Conservation (phyloP, 129 eudicot species). For the Pulicaria dysenterica region DNA sequence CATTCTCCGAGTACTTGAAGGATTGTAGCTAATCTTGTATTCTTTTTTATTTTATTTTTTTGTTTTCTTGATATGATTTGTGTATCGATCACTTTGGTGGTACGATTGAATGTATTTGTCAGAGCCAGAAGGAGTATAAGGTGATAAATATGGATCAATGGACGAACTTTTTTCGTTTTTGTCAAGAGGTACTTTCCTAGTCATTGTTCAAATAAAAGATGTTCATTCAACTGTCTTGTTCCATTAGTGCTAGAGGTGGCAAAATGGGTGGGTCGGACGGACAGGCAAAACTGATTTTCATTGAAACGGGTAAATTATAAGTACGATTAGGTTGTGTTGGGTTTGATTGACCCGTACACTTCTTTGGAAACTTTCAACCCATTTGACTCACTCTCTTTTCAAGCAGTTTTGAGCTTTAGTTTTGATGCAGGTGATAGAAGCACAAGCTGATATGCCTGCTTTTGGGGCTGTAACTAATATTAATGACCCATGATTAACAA, state of each 20-base stretch:
- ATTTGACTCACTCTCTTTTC: no score
- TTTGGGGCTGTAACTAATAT: constrained; percentile 82
- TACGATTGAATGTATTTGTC: constrained; percentile 8
- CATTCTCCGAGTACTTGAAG: constrained; percentile 60
- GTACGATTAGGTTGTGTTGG: background rate
- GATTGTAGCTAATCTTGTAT: constrained; percentile 42
- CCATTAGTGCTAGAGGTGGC: background rate
- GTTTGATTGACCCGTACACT: background rate
- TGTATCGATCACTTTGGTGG: background rate
- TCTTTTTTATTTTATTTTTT: no score
- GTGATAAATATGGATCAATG: constrained; percentile 90
- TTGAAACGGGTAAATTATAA: background rate
- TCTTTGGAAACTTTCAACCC: no score
- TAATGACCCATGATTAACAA: no score
- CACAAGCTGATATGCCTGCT: constrained; percentile 85
- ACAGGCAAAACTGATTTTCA: no score
- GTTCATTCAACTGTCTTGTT: background rate
- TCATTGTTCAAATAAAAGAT: background rate
- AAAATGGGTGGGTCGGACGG: background rate
- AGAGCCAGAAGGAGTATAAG: constrained; percentile 85
- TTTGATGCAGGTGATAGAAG: constrained; percentile 84
- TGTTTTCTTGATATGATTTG: background rate
- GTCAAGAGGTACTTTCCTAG: constrained; percentile 65
- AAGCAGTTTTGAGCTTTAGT: constrained; percentile 16
- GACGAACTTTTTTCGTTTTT: constrained; percentile 75